Conservation (phyloP, 2,329 filamentous ascomycete species). For the Pseudogymnoascus sp. region DNA sequence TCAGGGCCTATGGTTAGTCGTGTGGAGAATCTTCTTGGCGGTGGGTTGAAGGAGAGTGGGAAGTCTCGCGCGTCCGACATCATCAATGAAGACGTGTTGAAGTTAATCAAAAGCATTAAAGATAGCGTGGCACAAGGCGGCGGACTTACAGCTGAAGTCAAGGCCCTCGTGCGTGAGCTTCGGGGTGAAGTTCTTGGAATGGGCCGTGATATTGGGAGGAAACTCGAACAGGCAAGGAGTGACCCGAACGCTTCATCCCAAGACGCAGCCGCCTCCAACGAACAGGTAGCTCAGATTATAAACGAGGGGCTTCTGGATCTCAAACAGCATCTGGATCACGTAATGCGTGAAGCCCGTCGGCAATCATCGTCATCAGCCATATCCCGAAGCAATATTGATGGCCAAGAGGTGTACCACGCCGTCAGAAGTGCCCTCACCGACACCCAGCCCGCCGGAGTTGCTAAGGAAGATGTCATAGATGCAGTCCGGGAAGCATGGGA, state of each 20-base stretch:
- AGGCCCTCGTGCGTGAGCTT: constrained; percentile 80
- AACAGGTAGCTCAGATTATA: constrained; percentile 70
- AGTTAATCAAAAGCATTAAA: constrained; percentile 78
- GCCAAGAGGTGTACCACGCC: constrained; percentile 78
- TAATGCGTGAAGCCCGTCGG: constrained; percentile 68
- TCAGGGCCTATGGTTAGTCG: constrained; percentile 27
- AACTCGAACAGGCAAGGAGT: constrained; percentile 63
- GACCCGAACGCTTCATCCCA: constrained; percentile 33
- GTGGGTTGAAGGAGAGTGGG: constrained; percentile 13
- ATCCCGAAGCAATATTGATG: constrained; percentile 61
- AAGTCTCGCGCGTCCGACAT: constrained; percentile 45
- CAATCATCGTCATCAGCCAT: constrained; percentile 58
- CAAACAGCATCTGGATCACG: constrained; percentile 73
- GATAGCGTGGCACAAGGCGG: constrained; percentile 85
- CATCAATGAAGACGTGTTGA: constrained; percentile 71
- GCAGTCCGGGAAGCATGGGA: constrained; percentile 90
- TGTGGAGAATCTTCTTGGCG: constrained; percentile 26
- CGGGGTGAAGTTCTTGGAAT: constrained; percentile 90
- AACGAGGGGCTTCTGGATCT: constrained; percentile 75
- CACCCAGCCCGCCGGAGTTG: constrained; percentile 44
- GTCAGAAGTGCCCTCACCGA: constrained; percentile 67
- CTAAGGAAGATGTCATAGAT: constrained; percentile 75
- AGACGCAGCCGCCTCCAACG: constrained; percentile 48
- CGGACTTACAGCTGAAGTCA: constrained; percentile 84
- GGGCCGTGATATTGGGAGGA: constrained; percentile 82